Base-by-base conservation (phyloP, 805 yeast genomes). In the Kazachstania viticola region DNA sequence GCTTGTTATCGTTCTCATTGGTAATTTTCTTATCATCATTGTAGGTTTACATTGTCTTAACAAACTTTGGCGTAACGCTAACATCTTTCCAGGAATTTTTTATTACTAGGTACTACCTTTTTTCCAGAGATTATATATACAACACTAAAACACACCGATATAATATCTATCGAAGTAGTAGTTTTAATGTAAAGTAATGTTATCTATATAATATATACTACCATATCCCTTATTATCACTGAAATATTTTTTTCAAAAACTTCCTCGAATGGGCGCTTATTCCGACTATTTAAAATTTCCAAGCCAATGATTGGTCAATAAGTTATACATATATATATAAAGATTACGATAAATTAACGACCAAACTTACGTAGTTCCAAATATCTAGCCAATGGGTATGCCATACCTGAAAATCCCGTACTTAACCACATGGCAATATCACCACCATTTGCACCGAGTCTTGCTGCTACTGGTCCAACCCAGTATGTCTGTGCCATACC, bases 401-500 rank as follows among this genome's bases (percentile, higher is more conserved):
- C 59, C 2, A 75, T 37, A 0, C 75, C 79, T 3, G 84, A 62
- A 42, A 84, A 73, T 0, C 74, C 91, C 71, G 79, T 70, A 11
- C 79, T 64, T 23, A 83, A 52, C 74, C 87, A 80, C 71, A 78
- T 75, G 16, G 91, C 95, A 25, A 84, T 51, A 51, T 84, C 95
- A 14, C 84, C 93, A 34, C 81, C 85, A 38, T 55, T 53, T 5
- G 65, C 74, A 14, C 93, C 93, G 12, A 79, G 60, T 4, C 61
- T 45, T 18, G 54, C 54, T 9, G 94, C 93, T 9, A 83, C 43
- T 0, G 83, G 83, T 0, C 94, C 95, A 5, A 69, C 62, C 66
- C 79, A 84, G 56, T 84, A 84, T 5, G 75, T 79, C 53, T 84
- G 95, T 17, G 80, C 67, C 95, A 84, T 84, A 5, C 94, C 94